Evolutionary conservation across 495 filamentous ascomycete genomes (phyloP), one percentile per base, ranked within the genome.

Genomic region (Diplogelasinospora grovesii): DNA sequence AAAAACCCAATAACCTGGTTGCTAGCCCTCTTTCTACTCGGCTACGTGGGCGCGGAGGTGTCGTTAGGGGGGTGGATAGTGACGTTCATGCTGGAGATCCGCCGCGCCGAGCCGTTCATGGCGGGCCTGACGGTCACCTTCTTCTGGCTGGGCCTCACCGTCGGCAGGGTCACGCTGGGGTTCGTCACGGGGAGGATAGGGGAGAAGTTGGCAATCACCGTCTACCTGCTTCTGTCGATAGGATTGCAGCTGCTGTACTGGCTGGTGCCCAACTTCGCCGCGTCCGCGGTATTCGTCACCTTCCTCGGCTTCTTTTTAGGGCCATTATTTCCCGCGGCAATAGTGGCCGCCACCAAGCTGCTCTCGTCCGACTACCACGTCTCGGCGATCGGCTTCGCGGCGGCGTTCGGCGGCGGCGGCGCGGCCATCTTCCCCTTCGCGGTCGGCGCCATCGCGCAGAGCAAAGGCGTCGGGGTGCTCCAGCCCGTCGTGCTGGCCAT

Each of bases 51-150:
- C 28, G 65, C 81, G n/a, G 88, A 95, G 44, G 88, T 95, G 15
- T 79, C 82, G 0, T 71, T 94, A 1, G 86, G 86, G 22, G 83
- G 89, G 11, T 95, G 87, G 89, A 80, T 93, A 26, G 85, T 89
- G 28, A 86, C 84, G 2, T 94, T 90, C 64, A 76, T 94, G 61
- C 81, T 92, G 45, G 73, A 65, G 19, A 83, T 86, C 31, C 81
- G 89, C 8, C 61, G 80, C 41, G 86, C 84, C 4, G 71, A 81
- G 27, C 78, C 80, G 3, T 78, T 79, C 22, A 69, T 68, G 4
- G 83, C 87, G 6, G 86, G 88, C 16, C 82, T 89, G 50, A 83
- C 86, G 11, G 86, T 79, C 9, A 78, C 83, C 0, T 86, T 86
- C 9, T 95, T 94, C 60, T 93, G 87, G 87, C 78, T 77, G 2